These are phyloP conservation scores for Globisporangium camurandrum DNA, from an alignment of 352 stramenopile genomes.

Conservation along the genomic window DNA sequence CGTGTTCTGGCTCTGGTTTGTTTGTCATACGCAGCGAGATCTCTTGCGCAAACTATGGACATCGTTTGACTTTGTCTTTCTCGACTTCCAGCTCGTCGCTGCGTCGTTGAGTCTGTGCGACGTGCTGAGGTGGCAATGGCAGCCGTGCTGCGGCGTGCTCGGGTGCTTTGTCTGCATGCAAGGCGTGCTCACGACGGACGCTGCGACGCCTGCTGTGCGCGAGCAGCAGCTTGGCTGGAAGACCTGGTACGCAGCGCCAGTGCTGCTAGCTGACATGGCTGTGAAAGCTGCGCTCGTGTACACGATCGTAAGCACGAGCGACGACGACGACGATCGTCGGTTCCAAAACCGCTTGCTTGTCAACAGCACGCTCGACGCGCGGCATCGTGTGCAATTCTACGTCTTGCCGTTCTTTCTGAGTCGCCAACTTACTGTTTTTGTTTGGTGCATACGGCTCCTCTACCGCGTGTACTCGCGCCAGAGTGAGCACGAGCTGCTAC, in stretches of 20 bases:
- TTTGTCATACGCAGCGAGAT: constrained; percentile 9
- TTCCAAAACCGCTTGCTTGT: constrained; percentile 14
- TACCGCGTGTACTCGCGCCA: constrained; percentile 6
- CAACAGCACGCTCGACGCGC: constrained; percentile 1
- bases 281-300: too few species aligned
- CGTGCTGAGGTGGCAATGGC: constrained; percentile 11
- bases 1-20: background rate
- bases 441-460: constrained; percentile 11
- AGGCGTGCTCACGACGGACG: constrained; percentile 15
- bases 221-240: constrained; percentile 5
- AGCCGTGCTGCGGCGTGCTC: background rate
- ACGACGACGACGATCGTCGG: too few species aligned
- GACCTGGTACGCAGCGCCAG: background rate
- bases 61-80: constrained; percentile 23
- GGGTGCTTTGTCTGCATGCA: constrained; percentile 16
- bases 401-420: constrained; percentile 14
- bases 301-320: too few species aligned
- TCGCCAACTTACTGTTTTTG: constrained; percentile 8
- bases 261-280: constrained; percentile 6
- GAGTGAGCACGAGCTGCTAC: constrained; percentile 6
- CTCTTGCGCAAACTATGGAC: constrained; percentile 12
- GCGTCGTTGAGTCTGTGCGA: constrained; percentile 5
- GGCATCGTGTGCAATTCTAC: constrained; percentile 3
- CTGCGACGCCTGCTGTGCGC: constrained; percentile 13
- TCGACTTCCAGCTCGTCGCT: constrained; percentile 11